phyloP scores from a whole-genome alignment of 192 early-diverging fungal species.

The Powellomyces hirtus region DNA sequence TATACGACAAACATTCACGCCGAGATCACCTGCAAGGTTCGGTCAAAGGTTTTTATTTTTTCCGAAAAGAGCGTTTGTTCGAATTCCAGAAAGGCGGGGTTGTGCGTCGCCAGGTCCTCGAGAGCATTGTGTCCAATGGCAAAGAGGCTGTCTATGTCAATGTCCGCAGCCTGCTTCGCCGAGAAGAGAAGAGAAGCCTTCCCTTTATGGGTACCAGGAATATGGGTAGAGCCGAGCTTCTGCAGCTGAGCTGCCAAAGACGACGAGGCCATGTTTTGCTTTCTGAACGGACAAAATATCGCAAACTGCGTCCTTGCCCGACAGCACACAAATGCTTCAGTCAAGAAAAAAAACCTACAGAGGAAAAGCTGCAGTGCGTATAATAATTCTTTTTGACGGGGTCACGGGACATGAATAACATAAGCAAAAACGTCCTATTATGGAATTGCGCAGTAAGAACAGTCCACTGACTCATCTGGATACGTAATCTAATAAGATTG shows the following conservation, averaged over 20 bases:
- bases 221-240: slow-evolving; percentile 16
- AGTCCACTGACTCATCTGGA: too few relatives aligned
- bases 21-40: slow-evolving; percentile 60
- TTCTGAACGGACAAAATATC: too few relatives aligned
- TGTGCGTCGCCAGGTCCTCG: slow-evolving; percentile 65
- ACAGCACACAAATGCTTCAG: too few relatives aligned
- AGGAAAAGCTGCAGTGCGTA: too few relatives aligned
- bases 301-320: too few relatives aligned
- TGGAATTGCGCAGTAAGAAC: too few relatives aligned
- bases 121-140: slow-evolving; percentile 79
- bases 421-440: too few relatives aligned
- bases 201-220: slow-evolving; percentile 47
- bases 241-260: slow-evolving; percentile 25
- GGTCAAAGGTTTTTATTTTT: slow-evolving; percentile 73
- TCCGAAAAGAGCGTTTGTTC: slow-evolving; percentile 78
- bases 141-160: slow-evolving; percentile 84
- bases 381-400: too few relatives aligned
- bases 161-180: slow-evolving; percentile 78
- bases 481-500: too few relatives aligned
- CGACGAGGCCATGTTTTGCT: slow-evolving; percentile 1
- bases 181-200: slow-evolving; percentile 81
- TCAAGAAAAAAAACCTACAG: too few relatives aligned
- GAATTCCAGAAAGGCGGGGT: slow-evolving; percentile 64
- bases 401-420: too few relatives aligned
- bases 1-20: not conserved